Base-by-base conservation (phyloP, 306 rosid species). In the Prinsepia uniflora region DNA sequence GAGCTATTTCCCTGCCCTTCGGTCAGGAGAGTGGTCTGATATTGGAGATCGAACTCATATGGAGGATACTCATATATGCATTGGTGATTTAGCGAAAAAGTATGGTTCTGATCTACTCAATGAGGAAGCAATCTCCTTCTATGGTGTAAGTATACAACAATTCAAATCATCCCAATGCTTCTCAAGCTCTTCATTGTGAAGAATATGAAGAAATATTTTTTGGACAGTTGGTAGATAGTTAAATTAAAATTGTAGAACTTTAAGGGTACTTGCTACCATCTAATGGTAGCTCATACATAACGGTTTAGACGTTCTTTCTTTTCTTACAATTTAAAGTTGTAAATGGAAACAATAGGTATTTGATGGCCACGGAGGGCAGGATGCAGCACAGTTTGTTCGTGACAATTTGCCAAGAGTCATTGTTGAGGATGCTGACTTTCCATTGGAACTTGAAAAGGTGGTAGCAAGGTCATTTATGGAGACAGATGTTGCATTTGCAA, bases 1-100 rank as follows among this genome's bases (percentile, higher is more conserved):
- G 43, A 71, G 78, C 70, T 87, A 84, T 68, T 82, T 78, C 58
- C 97, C 96, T 20, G 17, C 74, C 61, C 88, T 95, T 78, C 83
- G 96, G 65, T 89, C 96, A 8, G 99, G 99, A 52, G 99, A 91
- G 76, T 95, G 96, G 91, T 91, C 97, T 50, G 90, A 95, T 72
- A 95, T 89, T 17, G 97, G 99, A 43, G 68, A 69, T 15, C 97
- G 97, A 44, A 46, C 81, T 44, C 49, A 74, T 56, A 95, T 95
- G 99, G 97, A 91, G 77, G 99, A 95, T 82, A 87, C 99, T 39
- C 97, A 95, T 68, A 66, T 91, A 59, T 86, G 96, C 95, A 91
- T 95, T 73, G 85, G 78, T 59, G 94, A 95, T 80, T 63, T 95
- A 79, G 92, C 86, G 67, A 80, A 84, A 83, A 86, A 85, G 75